Evolutionary conservation across 345 rosid species (phyloP).

Genomic region (Cardamine chenopodiifolia): DNA sequence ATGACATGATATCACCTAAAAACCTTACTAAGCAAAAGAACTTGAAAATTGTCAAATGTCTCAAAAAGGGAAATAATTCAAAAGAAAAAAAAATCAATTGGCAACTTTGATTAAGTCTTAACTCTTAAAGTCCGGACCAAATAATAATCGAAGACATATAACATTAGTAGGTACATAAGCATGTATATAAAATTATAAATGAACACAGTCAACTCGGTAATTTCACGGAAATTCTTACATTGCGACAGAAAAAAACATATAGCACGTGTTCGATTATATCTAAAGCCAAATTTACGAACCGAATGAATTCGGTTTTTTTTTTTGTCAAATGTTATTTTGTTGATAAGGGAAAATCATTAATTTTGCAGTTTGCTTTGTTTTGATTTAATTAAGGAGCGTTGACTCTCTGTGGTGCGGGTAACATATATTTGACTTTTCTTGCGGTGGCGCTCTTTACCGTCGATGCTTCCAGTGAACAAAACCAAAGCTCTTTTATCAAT

Average conservation of each 20-base stretch:
- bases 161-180: conserved; percentile 11
- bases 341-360: not conserved
- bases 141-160: conserved; percentile 22
- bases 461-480: conserved; percentile 35
- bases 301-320: not conserved
- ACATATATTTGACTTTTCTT: conserved; percentile 10
- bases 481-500: conserved; percentile 34
- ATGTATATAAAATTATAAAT: not conserved
- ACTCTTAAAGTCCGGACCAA: conserved; percentile 32
- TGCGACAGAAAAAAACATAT: not conserved
- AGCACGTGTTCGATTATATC: not conserved
- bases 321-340: not conserved
- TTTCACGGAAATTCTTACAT: not conserved
- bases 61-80: conserved; percentile 24
- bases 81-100: not conserved
- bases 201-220: not conserved
- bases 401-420: conserved; percentile 3
- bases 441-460: conserved; percentile 14
- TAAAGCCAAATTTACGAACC: not conserved
- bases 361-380: not conserved
- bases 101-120: conserved; percentile 40
- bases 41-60: conserved; percentile 34
- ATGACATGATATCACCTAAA: conserved; percentile 15
- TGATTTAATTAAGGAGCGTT: not conserved
- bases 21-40: conserved; percentile 32